A percentile compares a stretch with the other conserved stretches of the same genome.
phyloP scores from a whole-genome alignment of 75 land plant genomes.

The Ceratopteris richardii region DNA sequence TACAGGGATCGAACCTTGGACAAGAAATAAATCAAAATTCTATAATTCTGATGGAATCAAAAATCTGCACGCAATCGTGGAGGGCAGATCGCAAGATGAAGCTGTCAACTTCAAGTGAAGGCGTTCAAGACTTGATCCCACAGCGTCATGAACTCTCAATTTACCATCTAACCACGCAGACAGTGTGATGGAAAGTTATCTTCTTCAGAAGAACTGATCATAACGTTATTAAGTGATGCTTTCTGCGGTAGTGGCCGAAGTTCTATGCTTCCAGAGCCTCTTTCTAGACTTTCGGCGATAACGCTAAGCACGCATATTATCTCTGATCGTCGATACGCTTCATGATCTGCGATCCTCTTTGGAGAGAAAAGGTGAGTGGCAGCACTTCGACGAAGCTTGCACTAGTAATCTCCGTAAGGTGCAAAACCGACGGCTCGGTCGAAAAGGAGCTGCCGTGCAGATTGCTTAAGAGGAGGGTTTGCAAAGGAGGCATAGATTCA shows the following conservation, averaged over 20 bases:
- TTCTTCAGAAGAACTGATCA: slow-evolving; percentile 56
- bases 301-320: slow-evolving; percentile 19
- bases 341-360: slow-evolving; percentile 27
- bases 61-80: too few species aligned
- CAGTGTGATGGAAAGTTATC: too few species aligned
- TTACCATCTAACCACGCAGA: too few species aligned
- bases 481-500: slow-evolving; percentile 51
- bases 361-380: slow-evolving; percentile 56
- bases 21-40: too few species aligned
- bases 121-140: too few species aligned
- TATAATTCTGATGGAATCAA: too few species aligned
- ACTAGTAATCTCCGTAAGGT: slow-evolving; percentile 62
- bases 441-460: slow-evolving; percentile 60
- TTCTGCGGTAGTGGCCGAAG: slow-evolving; percentile 35
- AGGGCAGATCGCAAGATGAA: too few species aligned
- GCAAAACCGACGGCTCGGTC: slow-evolving; percentile 71
- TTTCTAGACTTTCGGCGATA: slow-evolving; percentile 17
- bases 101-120: too few species aligned
- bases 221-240: slow-evolving; percentile 61
- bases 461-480: slow-evolving; percentile 61
- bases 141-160: too few species aligned
- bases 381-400: slow-evolving; percentile 46
- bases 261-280: too few species aligned
- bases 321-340: slow-evolving; percentile 14
- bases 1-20: too few species aligned